Evolutionary conservation across 768 basidiomycete genomes (phyloP).

Genomic region (Favolaschia claudopus): DNA sequence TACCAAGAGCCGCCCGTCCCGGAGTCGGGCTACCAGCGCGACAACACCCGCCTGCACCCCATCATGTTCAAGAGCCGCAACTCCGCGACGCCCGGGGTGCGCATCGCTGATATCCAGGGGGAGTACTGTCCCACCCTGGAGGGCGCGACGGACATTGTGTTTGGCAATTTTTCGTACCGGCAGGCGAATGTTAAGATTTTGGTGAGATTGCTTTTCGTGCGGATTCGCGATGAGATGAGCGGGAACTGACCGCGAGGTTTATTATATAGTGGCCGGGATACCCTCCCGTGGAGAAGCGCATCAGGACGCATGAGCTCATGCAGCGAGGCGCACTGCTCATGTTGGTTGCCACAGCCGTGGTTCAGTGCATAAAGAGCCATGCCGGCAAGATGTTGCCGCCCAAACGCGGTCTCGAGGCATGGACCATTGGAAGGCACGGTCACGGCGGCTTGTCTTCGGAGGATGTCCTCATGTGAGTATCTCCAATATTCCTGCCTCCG

Average conservation of each 20-base stretch:
- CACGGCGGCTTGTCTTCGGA: slow-evolving; percentile 35
- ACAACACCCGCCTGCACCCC: slow-evolving; percentile 16
- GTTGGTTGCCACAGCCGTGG: slow-evolving; percentile 37
- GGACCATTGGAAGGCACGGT: slow-evolving; percentile 38
- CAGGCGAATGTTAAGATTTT: slow-evolving; percentile 44
- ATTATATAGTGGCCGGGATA: slow-evolving; percentile 58
- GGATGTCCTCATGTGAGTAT: slow-evolving; percentile 44
- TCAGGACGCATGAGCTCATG: slow-evolving; percentile 43
- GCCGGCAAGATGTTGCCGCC: slow-evolving; percentile 30
- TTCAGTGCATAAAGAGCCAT: slow-evolving; percentile 34
- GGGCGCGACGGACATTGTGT: slow-evolving; percentile 28
- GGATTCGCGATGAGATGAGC: neutral
- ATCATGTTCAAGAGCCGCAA: slow-evolving; percentile 7
- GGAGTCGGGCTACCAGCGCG: slow-evolving; percentile 13
- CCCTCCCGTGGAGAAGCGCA: slow-evolving; percentile 46
- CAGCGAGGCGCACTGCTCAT: slow-evolving; percentile 39
- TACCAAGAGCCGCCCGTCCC: slow-evolving; percentile 15
- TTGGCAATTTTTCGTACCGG: slow-evolving; percentile 31
- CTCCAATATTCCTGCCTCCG: slow-evolving; percentile 38
- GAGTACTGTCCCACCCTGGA: slow-evolving; percentile 12
- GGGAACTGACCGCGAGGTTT: neutral
- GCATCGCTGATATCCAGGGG: neutral
- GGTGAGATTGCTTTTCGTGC: slow-evolving; percentile 31
- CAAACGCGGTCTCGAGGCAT: slow-evolving; percentile 47
- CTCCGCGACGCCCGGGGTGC: slow-evolving; percentile 6